These are phyloP conservation scores for Trichophyton benhamiae DNA, from an alignment of 2,329 filamentous ascomycete species.

Conservation along the genomic window DNA sequence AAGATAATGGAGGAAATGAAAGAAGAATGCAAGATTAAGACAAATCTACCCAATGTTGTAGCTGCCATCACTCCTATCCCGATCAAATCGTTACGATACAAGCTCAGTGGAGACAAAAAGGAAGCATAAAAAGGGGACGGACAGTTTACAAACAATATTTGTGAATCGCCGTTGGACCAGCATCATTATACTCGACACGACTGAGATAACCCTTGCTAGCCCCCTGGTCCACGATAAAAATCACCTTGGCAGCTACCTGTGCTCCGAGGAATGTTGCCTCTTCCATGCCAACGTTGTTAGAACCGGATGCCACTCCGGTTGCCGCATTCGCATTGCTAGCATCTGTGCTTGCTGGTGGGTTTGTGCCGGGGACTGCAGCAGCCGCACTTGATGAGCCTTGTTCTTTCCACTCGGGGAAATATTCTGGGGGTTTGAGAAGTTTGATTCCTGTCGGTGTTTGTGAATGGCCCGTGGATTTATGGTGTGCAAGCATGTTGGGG, in stretches of 20 bases:
- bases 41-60: neutral
- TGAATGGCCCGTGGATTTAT: slow-evolving; percentile 49
- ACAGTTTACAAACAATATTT: slow-evolving; percentile 35
- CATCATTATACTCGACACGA: slow-evolving; percentile 55
- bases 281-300: slow-evolving; percentile 47
- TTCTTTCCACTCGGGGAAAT: slow-evolving; percentile 85
- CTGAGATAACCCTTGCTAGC: slow-evolving; percentile 57
- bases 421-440: slow-evolving; percentile 62
- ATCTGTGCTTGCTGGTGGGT: neutral
- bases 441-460: slow-evolving; percentile 79
- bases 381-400: slow-evolving; percentile 31
- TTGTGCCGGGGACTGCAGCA: slow-evolving; percentile 7
- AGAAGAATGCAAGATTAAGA: neutral
- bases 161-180: slow-evolving; percentile 52
- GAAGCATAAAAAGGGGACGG: neutral
- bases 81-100: neutral
- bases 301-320: slow-evolving; percentile 16
- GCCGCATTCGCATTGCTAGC: slow-evolving; percentile 32
- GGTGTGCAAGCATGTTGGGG: slow-evolving; percentile 28
- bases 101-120: neutral
- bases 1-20: neutral
- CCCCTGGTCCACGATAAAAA: slow-evolving; percentile 58
- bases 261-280: slow-evolving; percentile 79
- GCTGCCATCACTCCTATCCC: neutral
- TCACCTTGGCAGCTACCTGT: slow-evolving; percentile 68